Percentiles rank a stretch among this genome's conserved stretches.
Evolutionary conservation across 352 stramenopile species (phyloP).

Genomic region (Hyaloperonospora arabidopsidis): DNA sequence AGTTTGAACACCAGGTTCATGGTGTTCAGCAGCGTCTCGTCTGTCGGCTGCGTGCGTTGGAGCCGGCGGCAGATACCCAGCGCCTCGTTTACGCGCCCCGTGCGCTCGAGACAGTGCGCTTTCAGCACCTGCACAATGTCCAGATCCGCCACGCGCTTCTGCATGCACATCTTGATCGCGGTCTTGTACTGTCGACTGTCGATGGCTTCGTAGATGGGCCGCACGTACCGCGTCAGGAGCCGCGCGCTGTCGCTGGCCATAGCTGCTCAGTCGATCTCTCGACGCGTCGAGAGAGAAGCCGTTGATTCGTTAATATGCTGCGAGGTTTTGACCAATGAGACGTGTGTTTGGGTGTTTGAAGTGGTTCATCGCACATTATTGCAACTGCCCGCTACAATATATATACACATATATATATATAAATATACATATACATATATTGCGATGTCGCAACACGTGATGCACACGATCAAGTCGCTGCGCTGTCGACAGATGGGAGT

Average conservation of each 20-base stretch:
- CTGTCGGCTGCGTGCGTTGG: constrained; percentile 56
- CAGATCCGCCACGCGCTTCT: constrained; percentile 71
- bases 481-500: constrained; percentile 7
- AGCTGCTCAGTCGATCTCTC: neutral
- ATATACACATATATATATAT: neutral
- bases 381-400: too few relatives aligned
- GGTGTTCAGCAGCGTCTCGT: constrained; percentile 79
- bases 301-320: constrained; percentile 14
- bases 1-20: constrained; percentile 82
- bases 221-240: constrained; percentile 66
- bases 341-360: too few relatives aligned
- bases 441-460: constrained; percentile 28
- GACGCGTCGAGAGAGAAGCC: constrained; percentile 2
- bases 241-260: constrained; percentile 53
- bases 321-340: constrained; percentile 10
- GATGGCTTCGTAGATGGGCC: constrained; percentile 82
- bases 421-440: neutral
- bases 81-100: constrained; percentile 54
- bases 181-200: constrained; percentile 73
- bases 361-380: too few relatives aligned
- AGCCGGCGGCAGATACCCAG: constrained; percentile 61
- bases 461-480: constrained; percentile 20
- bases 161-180: constrained; percentile 70
- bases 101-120: constrained; percentile 79
- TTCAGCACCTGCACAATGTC: constrained; percentile 82